These are phyloP conservation scores for Talaromyces nanjingensis DNA, from an alignment of 495 filamentous ascomycete genomes.

Conservation along the genomic window DNA sequence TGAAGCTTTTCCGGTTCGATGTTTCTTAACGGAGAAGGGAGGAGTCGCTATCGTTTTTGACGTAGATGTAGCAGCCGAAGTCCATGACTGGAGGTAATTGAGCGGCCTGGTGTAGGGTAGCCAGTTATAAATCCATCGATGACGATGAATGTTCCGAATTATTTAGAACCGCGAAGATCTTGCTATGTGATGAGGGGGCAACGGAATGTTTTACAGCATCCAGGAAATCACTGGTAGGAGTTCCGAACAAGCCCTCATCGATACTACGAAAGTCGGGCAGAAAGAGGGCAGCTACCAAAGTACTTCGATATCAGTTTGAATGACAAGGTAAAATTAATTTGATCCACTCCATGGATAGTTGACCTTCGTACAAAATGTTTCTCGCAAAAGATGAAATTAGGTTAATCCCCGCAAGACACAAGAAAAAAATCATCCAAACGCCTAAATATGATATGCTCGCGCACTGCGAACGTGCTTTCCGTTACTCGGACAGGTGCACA, in stretches of 20 bases:
- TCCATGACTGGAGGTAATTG: neutral
- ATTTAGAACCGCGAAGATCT: too few species aligned
- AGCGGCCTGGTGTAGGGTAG: too few species aligned
- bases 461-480: neutral
- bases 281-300: neutral
- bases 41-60: neutral
- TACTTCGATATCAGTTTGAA: neutral
- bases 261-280: too few species aligned
- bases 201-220: too few species aligned
- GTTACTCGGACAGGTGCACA: neutral
- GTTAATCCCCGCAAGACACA: neutral
- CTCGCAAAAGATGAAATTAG: neutral
- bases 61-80: neutral
- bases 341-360: neutral
- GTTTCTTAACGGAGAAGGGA: neutral
- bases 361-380: neutral
- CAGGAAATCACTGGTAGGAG: too few species aligned
- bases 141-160: too few species aligned
- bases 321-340: neutral
- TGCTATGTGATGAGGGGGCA: too few species aligned
- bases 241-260: too few species aligned
- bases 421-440: neutral
- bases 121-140: too few species aligned
- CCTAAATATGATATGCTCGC: neutral
- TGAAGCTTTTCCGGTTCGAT: too few species aligned